Evolutionary conservation across 192 early-diverging fungal genomes (phyloP), one percentile per base, ranked within the genome.

Genomic region (Thamnidium elegans): DNA sequence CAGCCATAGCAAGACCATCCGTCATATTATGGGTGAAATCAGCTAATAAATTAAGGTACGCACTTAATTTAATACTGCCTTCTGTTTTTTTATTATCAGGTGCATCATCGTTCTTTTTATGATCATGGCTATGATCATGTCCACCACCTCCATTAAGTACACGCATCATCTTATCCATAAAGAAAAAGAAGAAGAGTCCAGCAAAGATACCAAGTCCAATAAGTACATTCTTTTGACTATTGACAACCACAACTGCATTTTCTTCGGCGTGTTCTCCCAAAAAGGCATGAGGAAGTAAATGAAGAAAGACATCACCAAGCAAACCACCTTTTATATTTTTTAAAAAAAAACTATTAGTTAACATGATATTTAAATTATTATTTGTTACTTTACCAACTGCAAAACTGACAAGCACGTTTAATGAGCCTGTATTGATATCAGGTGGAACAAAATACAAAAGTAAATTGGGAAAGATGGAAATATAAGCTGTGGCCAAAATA

Each of bases 1-100:
- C 89, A 0, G 90, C 84, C 84, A 94, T 89, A 4, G 91, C 87
- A 42, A 94, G 74, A 4, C 92, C 92, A 61, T 94, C 92, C 5
- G 92, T 91, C 65, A 93, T 90, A 71, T 90, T 91, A 81, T 94
- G 92, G 10, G 91, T 84, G 11, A 86, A 85, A 67, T 90, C 89
- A 14, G 92, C 92, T 50, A 94, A 82, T n/a, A 91, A 74, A 65
- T 94, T 90, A 54, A 93, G 65, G 58, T 91, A 90, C 3, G 92
- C 91, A 3, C 86, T 86, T 6, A 88, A 67, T 67, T 86, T 89
- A 77, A 89, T 80, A 50, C 70, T 72, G 0, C 51, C 43, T 43
- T 58, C 65, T 55, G n/a, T 42, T 11, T 45, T 44, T 26, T 31
- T 2, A 1, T 19, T 43, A 8, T 14, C 34, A 23, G 32, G 36